A percentile compares a stretch with the other conserved stretches of the same genome.
Conservation (phyloP, 2,329 filamentous ascomycete genomes). For the Aspergillus sp. region DNA sequence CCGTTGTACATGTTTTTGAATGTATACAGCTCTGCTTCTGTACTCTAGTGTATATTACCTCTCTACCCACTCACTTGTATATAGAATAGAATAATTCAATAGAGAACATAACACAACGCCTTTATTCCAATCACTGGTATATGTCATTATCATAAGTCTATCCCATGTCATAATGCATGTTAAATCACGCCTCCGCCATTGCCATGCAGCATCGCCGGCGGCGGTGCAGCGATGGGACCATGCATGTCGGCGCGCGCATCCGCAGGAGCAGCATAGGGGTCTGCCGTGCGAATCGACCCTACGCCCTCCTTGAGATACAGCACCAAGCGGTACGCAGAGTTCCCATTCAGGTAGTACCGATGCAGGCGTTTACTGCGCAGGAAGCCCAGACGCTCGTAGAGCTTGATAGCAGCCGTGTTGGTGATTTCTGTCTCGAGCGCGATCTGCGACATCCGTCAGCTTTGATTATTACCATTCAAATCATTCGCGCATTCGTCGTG, state of each 20-base stretch:
- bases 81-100: not conserved
- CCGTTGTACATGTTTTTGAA: not conserved
- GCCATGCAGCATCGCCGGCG: slow-evolving; percentile 20
- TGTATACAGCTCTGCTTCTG: slow-evolving; percentile 6
- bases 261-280: slow-evolving; percentile 26
- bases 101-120: too few relatives aligned
- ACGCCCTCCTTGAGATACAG: slow-evolving; percentile 69
- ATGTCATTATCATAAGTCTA: not conserved
- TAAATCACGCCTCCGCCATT: slow-evolving; percentile 16
- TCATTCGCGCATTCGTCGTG: not conserved
- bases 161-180: not conserved
- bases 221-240: slow-evolving; percentile 13
- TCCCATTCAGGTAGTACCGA: slow-evolving; percentile 94
- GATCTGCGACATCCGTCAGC: slow-evolving; percentile 47
- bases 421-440: slow-evolving; percentile 95
- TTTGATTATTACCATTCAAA: not conserved
- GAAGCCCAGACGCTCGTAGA: slow-evolving; percentile 93
- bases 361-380: slow-evolving; percentile 88
- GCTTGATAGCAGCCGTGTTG: slow-evolving; percentile 81
- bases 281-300: slow-evolving; percentile 40
- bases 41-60: slow-evolving; percentile 9
- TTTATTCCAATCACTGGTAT: not conserved
- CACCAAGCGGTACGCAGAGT: slow-evolving; percentile 85
- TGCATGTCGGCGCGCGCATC: slow-evolving; percentile 8
- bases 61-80: slow-evolving; percentile 2